Conservation (phyloP, 2,329 filamentous ascomycete genomes). For the Ophiostoma angusticollis region DNA sequence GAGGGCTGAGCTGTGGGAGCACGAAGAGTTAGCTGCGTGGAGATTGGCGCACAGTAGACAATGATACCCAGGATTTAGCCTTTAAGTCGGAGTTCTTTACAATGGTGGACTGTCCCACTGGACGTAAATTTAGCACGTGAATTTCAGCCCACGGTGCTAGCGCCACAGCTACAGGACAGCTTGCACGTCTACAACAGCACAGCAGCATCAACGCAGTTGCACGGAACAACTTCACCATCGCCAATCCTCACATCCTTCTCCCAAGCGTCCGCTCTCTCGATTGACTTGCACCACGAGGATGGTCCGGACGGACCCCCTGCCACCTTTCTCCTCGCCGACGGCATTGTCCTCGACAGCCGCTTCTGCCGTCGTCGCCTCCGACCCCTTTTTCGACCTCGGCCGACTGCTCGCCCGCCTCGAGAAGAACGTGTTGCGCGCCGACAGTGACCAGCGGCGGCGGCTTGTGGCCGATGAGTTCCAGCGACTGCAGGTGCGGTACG, state of each 20-base stretch:
- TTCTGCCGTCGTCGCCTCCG: constrained; percentile 9
- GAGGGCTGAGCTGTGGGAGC: no score
- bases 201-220: no score
- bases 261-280: no score
- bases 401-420: constrained; percentile 55
- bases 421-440: constrained; percentile 48
- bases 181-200: constrained; percentile 1
- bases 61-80: no score
- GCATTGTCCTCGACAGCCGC: neutral
- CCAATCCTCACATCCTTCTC: no score
- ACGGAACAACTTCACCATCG: neutral
- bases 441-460: constrained; percentile 43
- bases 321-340: constrained; percentile 4
- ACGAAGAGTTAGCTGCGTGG: no score
- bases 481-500: constrained; percentile 48
- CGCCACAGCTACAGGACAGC: constrained; percentile 5
- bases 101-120: no score
- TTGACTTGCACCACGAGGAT: constrained; percentile 2
- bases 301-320: constrained; percentile 3
- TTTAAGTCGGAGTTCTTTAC: no score
- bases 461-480: constrained; percentile 53
- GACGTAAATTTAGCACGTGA: no score
- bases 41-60: no score
- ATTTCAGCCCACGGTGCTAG: neutral
- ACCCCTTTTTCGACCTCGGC: constrained; percentile 40